Evolutionary conservation across 441 rosid species (phyloP), one percentile per base, ranked within the genome.

Genomic region (Corymbia calophylla): DNA sequence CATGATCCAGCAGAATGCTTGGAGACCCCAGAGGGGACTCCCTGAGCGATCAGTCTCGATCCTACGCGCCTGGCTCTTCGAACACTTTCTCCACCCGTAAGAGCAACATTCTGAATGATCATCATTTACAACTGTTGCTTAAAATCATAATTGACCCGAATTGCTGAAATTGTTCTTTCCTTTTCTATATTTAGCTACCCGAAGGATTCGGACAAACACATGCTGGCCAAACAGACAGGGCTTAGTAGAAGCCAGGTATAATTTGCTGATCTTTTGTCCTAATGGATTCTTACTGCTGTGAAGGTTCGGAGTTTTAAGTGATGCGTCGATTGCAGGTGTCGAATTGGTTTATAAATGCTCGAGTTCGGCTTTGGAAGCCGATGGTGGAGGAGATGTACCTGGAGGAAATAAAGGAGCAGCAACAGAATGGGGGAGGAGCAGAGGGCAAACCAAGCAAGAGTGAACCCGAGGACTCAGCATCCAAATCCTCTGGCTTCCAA

Each of bases 1-100:
- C 60, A 94, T 97, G 99, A 96, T 97, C 93, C 99, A 98, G 94
- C 99, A 97, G 91, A 96, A 97, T 91, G 97, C 97, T 88, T 96
- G 97, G 97, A 94, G 97, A 93, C 97, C 97, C 90, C 97, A 96
- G 89, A 91, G 97, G 91, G 97, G 97, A 87, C 90, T 96, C 82
- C 97, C 97, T 0, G 97, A 96, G 91, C 92, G 95, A 90, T 94
- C 97, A 3, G 97, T 96, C 73, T 96, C 96, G 4, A 95, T 96
- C 58, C 97, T 96, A 86, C 95, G 97, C 10, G 95, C 97, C 87
- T 96, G 97, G 97, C 96, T 96, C 88, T 96, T 96, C 62, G 97
- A 96, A 89, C 97, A 96, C 94, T 96, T 96, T 90, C 96, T 96
- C 89, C 97, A 96, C 88, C 97, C 97, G 97, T 96, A 92, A 92